These are phyloP conservation scores for Fusarium penzigii DNA, from an alignment of 2,329 filamentous ascomycete species.

Conservation along the genomic window DNA sequence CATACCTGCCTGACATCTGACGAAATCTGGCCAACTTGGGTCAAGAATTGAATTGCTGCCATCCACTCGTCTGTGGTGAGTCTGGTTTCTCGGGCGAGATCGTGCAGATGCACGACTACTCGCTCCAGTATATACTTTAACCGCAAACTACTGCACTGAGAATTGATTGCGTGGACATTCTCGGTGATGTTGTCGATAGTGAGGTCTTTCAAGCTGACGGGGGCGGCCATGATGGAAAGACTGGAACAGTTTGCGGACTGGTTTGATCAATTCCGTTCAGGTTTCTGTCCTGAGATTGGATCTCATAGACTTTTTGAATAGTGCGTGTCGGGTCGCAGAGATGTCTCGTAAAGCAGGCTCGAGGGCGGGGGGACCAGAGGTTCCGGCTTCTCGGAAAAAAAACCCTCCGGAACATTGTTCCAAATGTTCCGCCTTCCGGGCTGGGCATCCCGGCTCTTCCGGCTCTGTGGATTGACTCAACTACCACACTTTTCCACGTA, in stretches of 20 bases:
- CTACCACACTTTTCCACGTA: too few relatives aligned
- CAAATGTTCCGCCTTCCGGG: too few relatives aligned
- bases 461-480: too few relatives aligned
- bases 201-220: conserved; percentile 45
- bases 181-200: conserved; percentile 75
- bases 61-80: conserved; percentile 74
- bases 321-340: too few relatives aligned
- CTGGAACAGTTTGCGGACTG: background rate
- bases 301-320: too few relatives aligned
- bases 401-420: too few relatives aligned
- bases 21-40: conserved; percentile 66
- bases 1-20: conserved; percentile 55
- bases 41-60: conserved; percentile 68
- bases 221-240: background rate
- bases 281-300: background rate
- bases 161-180: conserved; percentile 71
- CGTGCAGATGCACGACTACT: conserved; percentile 71
- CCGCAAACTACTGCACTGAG: conserved; percentile 60
- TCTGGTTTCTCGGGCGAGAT: conserved; percentile 73
- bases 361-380: too few relatives aligned
- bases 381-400: too few relatives aligned
- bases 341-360: too few relatives aligned
- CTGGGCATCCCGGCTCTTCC: too few relatives aligned
- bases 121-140: conserved; percentile 69
- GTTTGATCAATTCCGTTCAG: background rate